Percentiles rank a stretch among this genome's conserved stretches.
Evolutionary conservation across 805 yeast species (phyloP).

Genomic region (Teunomyces atbi): DNA sequence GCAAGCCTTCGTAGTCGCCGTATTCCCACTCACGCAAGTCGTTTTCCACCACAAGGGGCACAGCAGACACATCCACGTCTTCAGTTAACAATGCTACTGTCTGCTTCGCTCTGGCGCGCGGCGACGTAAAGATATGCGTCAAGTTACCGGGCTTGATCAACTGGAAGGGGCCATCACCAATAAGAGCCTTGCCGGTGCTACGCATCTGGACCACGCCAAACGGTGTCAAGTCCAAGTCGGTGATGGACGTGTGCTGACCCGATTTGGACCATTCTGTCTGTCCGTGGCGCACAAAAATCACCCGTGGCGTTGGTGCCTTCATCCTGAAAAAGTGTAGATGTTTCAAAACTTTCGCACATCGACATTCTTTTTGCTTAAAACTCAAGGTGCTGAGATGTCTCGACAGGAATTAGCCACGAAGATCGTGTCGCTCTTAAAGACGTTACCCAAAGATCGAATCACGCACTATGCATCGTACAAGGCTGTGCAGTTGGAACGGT

Average conservation of each 20-base stretch:
- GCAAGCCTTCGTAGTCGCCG: slow-evolving; percentile 90
- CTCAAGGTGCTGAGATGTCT: slow-evolving; percentile 23
- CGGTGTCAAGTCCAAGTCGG: slow-evolving; percentile 76
- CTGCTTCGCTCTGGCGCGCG: slow-evolving; percentile 74
- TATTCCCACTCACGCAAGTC: slow-evolving; percentile 94
- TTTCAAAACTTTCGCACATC: neutral
- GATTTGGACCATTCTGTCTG: slow-evolving; percentile 96
- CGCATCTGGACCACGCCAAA: slow-evolving; percentile 77
- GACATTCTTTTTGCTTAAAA: neutral
- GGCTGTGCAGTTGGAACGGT: slow-evolving; percentile 52
- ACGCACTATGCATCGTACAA: slow-evolving; percentile 70
- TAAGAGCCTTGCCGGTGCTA: slow-evolving; percentile 67
- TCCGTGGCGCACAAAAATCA: slow-evolving; percentile 75
- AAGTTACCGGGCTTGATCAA: slow-evolving; percentile 64
- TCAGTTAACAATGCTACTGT: slow-evolving; percentile 67
- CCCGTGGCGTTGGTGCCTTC: slow-evolving; percentile 51
- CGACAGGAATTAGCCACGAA: slow-evolving; percentile 49
- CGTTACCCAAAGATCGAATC: slow-evolving; percentile 67
- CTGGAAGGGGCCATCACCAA: slow-evolving; percentile 51
- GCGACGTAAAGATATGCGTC: slow-evolving; percentile 71
- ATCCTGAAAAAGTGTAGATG: neutral
- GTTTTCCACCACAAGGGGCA: slow-evolving; percentile 50
- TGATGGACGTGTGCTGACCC: slow-evolving; percentile 86
- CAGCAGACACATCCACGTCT: slow-evolving; percentile 38
- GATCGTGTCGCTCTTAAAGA: slow-evolving; percentile 56